Conservation (phyloP, 2,329 filamentous ascomycete genomes). For the Penicillium sumatraense region DNA sequence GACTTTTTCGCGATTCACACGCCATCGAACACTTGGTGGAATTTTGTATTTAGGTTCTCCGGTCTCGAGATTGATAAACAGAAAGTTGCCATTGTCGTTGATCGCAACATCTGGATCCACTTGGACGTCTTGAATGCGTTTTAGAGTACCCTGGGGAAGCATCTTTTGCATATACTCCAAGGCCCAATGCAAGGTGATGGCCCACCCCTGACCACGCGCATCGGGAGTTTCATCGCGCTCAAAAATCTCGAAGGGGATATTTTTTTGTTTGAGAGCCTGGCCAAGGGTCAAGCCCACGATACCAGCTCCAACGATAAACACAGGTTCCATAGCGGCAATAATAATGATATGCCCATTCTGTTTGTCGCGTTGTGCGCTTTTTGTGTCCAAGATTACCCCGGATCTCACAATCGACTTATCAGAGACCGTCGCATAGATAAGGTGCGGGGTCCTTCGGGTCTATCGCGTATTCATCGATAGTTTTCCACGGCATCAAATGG, state of each 20-base stretch:
- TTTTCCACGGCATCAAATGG: not conserved
- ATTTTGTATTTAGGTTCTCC: conserved; percentile 35
- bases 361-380: conserved; percentile 7
- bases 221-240: conserved; percentile 33
- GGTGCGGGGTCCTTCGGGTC: conserved; percentile 19
- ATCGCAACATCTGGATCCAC: conserved; percentile 29
- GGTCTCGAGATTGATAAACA: conserved; percentile 35
- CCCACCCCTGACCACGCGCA: conserved; percentile 33
- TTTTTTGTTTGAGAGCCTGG: conserved; percentile 30
- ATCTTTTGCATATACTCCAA: conserved; percentile 27
- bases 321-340: conserved; percentile 21
- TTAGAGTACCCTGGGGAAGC: conserved; percentile 20
- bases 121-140: conserved; percentile 23
- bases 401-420: conserved; percentile 2
- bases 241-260: conserved; percentile 36
- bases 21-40: conserved; percentile 33
- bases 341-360: not conserved
- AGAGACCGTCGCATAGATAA: conserved; percentile 32
- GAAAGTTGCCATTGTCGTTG: conserved; percentile 31
- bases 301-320: conserved; percentile 33
- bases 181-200: conserved; percentile 33
- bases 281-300: conserved; percentile 31
- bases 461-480: not conserved
- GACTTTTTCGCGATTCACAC: conserved; percentile 32
- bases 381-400: conserved; percentile 8